phyloP scores from a whole-genome alignment of 169 alveolate species.

The Eimeria maxima region DNA sequence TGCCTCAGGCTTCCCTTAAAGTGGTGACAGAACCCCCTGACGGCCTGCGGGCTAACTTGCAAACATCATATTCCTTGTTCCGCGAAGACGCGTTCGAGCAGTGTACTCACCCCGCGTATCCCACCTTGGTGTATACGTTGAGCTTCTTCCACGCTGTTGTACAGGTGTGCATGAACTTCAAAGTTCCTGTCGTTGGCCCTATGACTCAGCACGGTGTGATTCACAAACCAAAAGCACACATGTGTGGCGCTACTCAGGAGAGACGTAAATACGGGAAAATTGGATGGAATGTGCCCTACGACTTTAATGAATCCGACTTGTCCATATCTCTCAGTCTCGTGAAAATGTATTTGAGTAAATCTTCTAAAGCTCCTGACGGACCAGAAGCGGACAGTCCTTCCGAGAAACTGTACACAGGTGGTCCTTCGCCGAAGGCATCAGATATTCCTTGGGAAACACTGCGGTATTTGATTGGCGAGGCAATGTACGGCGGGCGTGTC shows the following conservation, averaged over 20 bases:
- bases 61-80: slow-evolving; percentile 91
- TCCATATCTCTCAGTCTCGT: slow-evolving; percentile 91
- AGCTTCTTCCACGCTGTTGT: slow-evolving; percentile 97
- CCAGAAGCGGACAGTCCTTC: not conserved
- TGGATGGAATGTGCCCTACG: slow-evolving; percentile 97
- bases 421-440: not conserved
- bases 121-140: slow-evolving; percentile 94
- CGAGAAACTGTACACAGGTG: not conserved
- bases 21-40: slow-evolving; percentile 98
- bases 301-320: slow-evolving; percentile 96
- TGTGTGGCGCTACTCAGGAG: slow-evolving; percentile 87
- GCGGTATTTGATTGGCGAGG: slow-evolving; percentile 96
- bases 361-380: not conserved
- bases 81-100: slow-evolving; percentile 92
- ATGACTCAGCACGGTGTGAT: not conserved
- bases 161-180: slow-evolving; percentile 77
- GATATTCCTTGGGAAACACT: slow-evolving; percentile 80
- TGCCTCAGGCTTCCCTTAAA: slow-evolving; percentile 93
- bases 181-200: not conserved
- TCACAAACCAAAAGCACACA: not conserved
- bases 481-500: slow-evolving; percentile 98
- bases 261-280: slow-evolving; percentile 95
- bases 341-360: slow-evolving; percentile 86
- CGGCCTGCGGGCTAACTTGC: slow-evolving; percentile 96
- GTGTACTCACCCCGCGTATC: slow-evolving; percentile 93